Conservation (phyloP, 23 red algal genomes). For the Gracilaria domingensis region DNA sequence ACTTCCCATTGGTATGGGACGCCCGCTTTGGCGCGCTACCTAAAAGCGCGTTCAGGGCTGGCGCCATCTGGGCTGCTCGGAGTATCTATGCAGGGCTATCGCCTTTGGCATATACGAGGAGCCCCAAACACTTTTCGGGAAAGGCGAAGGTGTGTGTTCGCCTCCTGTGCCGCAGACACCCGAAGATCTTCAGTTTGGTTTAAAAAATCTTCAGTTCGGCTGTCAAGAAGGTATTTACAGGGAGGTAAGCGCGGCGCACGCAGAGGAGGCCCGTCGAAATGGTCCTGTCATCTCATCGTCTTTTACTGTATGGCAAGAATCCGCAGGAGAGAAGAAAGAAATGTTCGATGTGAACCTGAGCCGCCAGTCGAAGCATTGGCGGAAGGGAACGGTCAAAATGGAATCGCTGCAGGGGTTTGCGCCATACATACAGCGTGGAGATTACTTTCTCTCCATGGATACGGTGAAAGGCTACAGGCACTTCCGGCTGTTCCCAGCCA, state of each 20-base stretch:
- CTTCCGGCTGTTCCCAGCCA: conserved; percentile 21
- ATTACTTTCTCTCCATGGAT: conserved; percentile 31
- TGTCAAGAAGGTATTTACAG: background rate
- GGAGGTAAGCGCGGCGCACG: background rate
- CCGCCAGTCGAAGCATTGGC: conserved; percentile 30
- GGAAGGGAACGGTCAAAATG: background rate
- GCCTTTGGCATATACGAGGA: conserved; percentile 20
- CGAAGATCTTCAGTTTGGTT: background rate
- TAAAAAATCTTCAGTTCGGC: background rate
- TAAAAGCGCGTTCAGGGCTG: background rate
- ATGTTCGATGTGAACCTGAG: conserved; percentile 9
- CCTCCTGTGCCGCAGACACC: conserved; percentile 5
- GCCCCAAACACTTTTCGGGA: background rate
- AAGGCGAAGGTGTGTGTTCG: background rate
- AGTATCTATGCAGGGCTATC: conserved; percentile 12
- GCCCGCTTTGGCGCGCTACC: conserved; percentile 4
- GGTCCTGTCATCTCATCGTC: conserved; percentile 12
- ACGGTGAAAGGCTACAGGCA: conserved; percentile 50
- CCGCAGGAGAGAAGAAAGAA: background rate
- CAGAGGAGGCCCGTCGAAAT: background rate
- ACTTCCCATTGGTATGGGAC: background rate
- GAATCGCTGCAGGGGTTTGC: conserved; percentile 40
- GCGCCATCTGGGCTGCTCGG: conserved; percentile 34
- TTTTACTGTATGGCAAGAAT: conserved; percentile 41
- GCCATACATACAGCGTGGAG: background rate